Evolutionary conservation across 768 basidiomycete genomes (phyloP), one percentile per base, ranked within the genome.

Genomic region (Tylopilus sp.): DNA sequence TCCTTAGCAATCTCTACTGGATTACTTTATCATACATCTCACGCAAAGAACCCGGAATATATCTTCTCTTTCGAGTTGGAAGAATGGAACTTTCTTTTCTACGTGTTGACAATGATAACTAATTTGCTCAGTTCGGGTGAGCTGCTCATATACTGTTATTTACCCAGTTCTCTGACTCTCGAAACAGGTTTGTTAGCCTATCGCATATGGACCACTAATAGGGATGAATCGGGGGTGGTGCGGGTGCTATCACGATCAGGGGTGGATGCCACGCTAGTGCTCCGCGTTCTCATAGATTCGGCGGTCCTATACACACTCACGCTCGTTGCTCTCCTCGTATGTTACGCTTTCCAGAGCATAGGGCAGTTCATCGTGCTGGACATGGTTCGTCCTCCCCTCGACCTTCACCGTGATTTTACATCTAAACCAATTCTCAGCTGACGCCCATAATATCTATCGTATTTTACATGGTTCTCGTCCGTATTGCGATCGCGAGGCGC

Each of bases 101-200:
- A 56, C 40, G 15, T 51, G 8, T 40, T 62, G 28, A 60, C 64
- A 13, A 46, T 64, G 35, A 40, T 44, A 3, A 66, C 63, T 3
- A 64, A 66, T 28, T 3, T 53, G 23, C 38, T 64, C n/a, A 47
- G 57, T 41, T 64, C 64, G 3, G 51, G 59, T 60, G 41, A 50
- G 59, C 15, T 15, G 15, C 23, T 22, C 15, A 13, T 6, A 13
- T 18, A 10, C 28, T 10, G 3, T 17, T 44, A n/a, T 40, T n/a
- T 1, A 2, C 13, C 44, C 5, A 40, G 17, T 8, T 7, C 17
- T 15, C 13, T 50, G 23, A 50, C 36, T 12, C 9, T 48, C 25
- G 7, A 15, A 33, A 28, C 28, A 60, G 58, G 17, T 22, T 17
- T 64, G 2, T 33, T 64, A 38, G 53, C 48, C 17, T 56, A 58